Percentiles rank a stretch among this genome's conserved stretches.
These are phyloP conservation scores for Gigaspora rosea DNA, from an alignment of 192 early-diverging fungal genomes.

Conservation along the genomic window DNA sequence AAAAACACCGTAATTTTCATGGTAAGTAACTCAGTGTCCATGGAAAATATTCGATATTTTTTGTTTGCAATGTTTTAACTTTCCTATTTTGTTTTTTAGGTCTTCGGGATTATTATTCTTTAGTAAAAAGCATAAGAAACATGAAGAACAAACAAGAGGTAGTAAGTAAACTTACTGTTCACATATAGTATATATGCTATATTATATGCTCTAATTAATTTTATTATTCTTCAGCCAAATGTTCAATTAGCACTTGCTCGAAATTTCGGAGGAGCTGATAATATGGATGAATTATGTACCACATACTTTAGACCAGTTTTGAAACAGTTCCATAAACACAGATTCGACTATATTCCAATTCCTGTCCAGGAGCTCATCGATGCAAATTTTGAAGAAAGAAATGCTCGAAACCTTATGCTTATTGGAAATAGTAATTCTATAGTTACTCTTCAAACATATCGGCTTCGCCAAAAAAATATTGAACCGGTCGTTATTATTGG, in stretches of 20 bases:
- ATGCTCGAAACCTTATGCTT: constrained; percentile 21
- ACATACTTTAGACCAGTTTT: constrained; percentile 1
- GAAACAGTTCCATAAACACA: neutral
- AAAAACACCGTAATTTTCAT: constrained; percentile 26
- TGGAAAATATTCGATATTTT: no score
- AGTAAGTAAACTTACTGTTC: no score
- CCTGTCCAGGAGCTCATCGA: constrained; percentile 8
- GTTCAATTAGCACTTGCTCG: constrained; percentile 27
- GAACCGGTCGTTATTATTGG: constrained; percentile 28
- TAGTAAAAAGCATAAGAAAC: neutral
- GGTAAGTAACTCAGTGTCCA: neutral
- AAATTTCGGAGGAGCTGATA: constrained; percentile 28
- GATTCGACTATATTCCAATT: neutral
- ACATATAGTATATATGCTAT: no score
- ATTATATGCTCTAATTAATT: no score
- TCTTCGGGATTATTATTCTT: constrained; percentile 17
- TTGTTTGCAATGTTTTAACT: no score
- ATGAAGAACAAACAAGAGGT: neutral
- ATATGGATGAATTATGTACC: neutral
- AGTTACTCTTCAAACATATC: constrained; percentile 15
- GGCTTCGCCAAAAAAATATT: neutral
- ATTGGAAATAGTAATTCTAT: constrained; percentile 29
- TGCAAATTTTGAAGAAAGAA: constrained; percentile 17
- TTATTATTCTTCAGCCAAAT: neutral
- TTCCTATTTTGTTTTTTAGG: no score